Base-by-base conservation (phyloP, 179 eudicot species). In the Kewa caespitosa region DNA sequence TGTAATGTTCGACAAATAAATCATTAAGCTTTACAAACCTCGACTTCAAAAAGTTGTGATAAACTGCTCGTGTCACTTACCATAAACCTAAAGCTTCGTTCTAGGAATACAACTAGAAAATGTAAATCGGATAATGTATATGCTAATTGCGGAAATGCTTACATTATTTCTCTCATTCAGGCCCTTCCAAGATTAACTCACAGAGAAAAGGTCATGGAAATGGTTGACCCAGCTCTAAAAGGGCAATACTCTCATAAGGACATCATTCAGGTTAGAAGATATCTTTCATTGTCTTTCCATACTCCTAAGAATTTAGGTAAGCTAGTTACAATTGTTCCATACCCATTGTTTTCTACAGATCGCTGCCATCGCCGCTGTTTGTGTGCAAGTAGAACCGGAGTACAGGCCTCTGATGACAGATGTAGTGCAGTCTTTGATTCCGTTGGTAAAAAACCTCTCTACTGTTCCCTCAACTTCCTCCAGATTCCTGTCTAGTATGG, bases 331-430 rank as follows among this genome's bases (percentile, higher is more conserved):
- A 25, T 13, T 79, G 31, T 71, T 52, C 42, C 48, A 13, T 71
- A 17, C 38, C 18, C 60, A 27, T 32, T 62, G 30, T 37, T 54
- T 77, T 20, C 63, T 72, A 72, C 90, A 94, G 98, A 76, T 95
- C 25, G 97, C 99, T 25, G 99, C 99, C 8, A 95, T 95, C 67
- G 99, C 97, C 38, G 99, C 99, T 31, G 90, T 95, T 80, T 95
- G 99, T 64, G 89, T 94, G 79, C 98, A 94, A 79, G 83, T 92
- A 37, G 98, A 94, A 82, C 92, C 98, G 59, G 96, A 94, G 52
- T 94, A 94, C 83, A 88, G 97, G 62, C 98, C 97, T 34, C 78
- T 94, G 38, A 94, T 94, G 90, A 92, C 98, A 25, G 98, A 94
- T 67, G 91, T 94, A 8, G 98, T 94, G 79, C 98, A 94, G 80